Evolutionary conservation across 2,329 filamentous ascomycete genomes (phyloP).

Genomic region (Elsinoe necatrix): DNA sequence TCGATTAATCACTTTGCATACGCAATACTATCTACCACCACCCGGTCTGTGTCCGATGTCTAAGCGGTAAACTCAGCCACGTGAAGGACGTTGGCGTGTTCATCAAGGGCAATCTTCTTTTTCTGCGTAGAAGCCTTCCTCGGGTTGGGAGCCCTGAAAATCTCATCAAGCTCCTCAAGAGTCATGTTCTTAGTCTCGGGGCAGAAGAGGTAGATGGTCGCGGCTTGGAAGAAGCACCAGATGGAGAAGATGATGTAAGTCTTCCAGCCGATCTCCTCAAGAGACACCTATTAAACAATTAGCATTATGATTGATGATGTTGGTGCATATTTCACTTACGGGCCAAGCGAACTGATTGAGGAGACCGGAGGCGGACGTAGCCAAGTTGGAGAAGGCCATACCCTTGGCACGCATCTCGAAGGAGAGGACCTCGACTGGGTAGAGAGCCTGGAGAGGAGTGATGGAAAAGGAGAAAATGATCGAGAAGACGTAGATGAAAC

Average conservation of each 20-base stretch:
- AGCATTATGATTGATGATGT: neutral
- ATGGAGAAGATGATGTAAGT: slow-evolving; percentile 25
- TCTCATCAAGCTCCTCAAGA: slow-evolving; percentile 27
- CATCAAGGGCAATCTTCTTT: slow-evolving; percentile 24
- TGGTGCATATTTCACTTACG: neutral
- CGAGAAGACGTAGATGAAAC: slow-evolving; percentile 29
- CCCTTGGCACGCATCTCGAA: slow-evolving; percentile 40
- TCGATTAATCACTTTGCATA: neutral
- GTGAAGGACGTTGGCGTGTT: slow-evolving; percentile 21
- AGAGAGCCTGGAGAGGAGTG: slow-evolving; percentile 30
- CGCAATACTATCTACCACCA: neutral
- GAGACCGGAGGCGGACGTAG: slow-evolving; percentile 38
- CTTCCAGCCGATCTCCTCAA: slow-evolving; percentile 22
- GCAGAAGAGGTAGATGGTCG: slow-evolving; percentile 29
- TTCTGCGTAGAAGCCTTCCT: slow-evolving; percentile 26
- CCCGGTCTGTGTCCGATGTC: neutral
- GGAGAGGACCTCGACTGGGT: slow-evolving; percentile 41
- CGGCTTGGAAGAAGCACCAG: slow-evolving; percentile 15
- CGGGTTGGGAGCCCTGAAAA: slow-evolving; percentile 23
- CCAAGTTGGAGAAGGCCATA: slow-evolving; percentile 37
- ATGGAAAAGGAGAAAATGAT: slow-evolving; percentile 28
- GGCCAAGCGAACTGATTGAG: slow-evolving; percentile 30
- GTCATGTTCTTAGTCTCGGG: slow-evolving; percentile 34
- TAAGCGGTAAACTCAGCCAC: slow-evolving; percentile 13
- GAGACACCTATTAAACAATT: neutral